Conservation (phyloP, 768 basidiomycete genomes). For the Lentinula raphanica region DNA sequence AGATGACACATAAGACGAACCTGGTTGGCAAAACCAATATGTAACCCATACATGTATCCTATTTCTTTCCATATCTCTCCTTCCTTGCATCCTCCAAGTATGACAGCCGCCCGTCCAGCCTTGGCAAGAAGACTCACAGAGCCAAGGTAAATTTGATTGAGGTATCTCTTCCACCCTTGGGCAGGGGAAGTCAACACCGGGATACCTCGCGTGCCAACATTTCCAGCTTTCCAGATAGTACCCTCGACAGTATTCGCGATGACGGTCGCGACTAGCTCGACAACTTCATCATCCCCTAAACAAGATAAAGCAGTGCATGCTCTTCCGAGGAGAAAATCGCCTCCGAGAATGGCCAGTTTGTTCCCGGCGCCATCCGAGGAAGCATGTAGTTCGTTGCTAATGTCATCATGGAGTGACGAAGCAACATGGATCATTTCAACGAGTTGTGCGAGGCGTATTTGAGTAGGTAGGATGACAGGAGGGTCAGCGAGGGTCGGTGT, state of each 20-base stretch:
- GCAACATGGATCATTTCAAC: conserved; percentile 98
- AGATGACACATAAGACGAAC: conserved; percentile 5
- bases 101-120: conserved; percentile 59
- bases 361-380: conserved; percentile 70
- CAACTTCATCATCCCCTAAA: conserved; percentile 83
- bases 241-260: conserved; percentile 97
- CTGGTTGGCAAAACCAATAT: conserved; percentile 67
- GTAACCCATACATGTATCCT: conserved; percentile 72
- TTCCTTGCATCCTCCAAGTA: conserved; percentile 59
- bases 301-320: conserved; percentile 84
- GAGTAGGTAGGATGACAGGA: conserved; percentile 70
- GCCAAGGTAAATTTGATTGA: conserved; percentile 74
- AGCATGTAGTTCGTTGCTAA: conserved; percentile 62
- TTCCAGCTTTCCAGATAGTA: conserved; percentile 77
- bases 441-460: conserved; percentile 89
- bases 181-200: conserved; percentile 25
- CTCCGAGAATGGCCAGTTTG: conserved; percentile 90
- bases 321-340: conserved; percentile 92
- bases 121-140: conserved; percentile 75
- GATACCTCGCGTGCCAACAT: conserved; percentile 22
- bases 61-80: conserved; percentile 71
- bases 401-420: conserved; percentile 87
- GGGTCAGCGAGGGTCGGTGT: conserved; percentile 23
- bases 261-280: conserved; percentile 88
- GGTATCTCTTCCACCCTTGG: conserved; percentile 70